These are phyloP conservation scores for Blastobotrys chiropterorum DNA, from an alignment of 805 yeast genomes.

Conservation along the genomic window DNA sequence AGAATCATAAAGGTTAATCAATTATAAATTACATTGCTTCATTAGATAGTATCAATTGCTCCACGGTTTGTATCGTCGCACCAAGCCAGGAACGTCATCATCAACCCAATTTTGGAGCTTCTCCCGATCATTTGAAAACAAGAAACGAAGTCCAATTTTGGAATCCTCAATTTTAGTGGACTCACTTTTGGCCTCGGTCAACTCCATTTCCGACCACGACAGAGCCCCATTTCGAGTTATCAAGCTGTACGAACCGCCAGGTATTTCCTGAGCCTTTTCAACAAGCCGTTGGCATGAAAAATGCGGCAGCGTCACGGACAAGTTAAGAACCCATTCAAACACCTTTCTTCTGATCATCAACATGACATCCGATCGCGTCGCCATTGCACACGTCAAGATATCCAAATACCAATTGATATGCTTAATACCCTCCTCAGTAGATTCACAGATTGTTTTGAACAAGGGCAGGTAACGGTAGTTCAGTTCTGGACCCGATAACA, in stretches of 20 bases:
- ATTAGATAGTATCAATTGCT: not conserved
- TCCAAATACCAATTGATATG: constrained; percentile 64
- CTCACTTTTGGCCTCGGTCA: not conserved
- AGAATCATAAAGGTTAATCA: not conserved
- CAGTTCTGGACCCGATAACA: constrained; percentile 49
- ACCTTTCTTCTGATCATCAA: constrained; percentile 48
- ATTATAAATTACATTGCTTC: not conserved
- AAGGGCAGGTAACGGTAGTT: constrained; percentile 41
- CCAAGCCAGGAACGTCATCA: not conserved
- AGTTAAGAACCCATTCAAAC: constrained; percentile 60
- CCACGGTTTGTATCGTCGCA: not conserved
- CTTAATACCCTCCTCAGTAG: constrained; percentile 26
- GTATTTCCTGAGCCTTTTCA: constrained; percentile 16
- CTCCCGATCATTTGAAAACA: constrained; percentile 6
- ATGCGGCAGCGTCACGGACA: constrained; percentile 22
- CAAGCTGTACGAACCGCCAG: constrained; percentile 17
- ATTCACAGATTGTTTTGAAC: constrained; percentile 15
- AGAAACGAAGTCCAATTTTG: constrained; percentile 6
- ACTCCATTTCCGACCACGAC: constrained; percentile 11
- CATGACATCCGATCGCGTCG: constrained; percentile 45
- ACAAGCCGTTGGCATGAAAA: constrained; percentile 7
- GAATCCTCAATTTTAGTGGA: not conserved
- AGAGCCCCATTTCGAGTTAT: constrained; percentile 17
- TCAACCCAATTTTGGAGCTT: constrained; percentile 10
- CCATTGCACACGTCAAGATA: constrained; percentile 42